Base-by-base conservation (phyloP, 2,329 filamentous ascomycete genomes). In the Pseudocercospora cruenta region DNA sequence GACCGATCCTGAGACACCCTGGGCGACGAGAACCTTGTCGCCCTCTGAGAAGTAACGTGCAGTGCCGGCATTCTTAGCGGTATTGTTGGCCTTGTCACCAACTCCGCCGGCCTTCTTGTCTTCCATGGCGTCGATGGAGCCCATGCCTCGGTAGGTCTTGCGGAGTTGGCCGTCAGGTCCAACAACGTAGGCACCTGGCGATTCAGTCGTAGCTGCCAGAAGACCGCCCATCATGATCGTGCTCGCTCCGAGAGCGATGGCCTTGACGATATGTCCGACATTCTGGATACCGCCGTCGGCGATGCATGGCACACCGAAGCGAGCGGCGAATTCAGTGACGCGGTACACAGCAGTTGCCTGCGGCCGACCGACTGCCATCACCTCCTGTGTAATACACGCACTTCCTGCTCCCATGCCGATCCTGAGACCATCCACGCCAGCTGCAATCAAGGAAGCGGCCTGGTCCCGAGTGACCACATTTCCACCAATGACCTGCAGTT, bases 191-290 rank as follows among this genome's bases (percentile, higher is more conserved):
- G 94, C 94, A 71, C 95, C 96, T 39, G 95, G 95, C 43, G 94
- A 98, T 83, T 99, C 95, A 49, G 94, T 97, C 70, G 95, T 98
- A 79, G 96, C 95, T 59, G 95, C 95, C 71, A 99, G 87, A 61
- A 99, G 89, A 83, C 95, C 96, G 75, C 95, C 95, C 95, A 99
- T 99, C 95, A 99, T 99, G 79, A 99, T 91, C 43, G 94, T 96
- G 54, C 92, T 93, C 66, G 95, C 95, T 73, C 95, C 95, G 70
- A 99, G 89, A 55, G 95, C 90, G 71, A 99, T 89, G 78, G 94
- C 94, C 87, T 99, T 99, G 81, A 99, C 95, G 72, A 99, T 97
- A 84, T 99, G 96, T 63, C 95, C 95, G 72, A 99, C 92, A 78
- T 99, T 99, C 82, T 99, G 95, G 73, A 99, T 91, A 82, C 95